Evolutionary conservation across 805 yeast genomes (phyloP), one percentile per base, ranked within the genome.

Genomic region (Candida sonorensis): DNA sequence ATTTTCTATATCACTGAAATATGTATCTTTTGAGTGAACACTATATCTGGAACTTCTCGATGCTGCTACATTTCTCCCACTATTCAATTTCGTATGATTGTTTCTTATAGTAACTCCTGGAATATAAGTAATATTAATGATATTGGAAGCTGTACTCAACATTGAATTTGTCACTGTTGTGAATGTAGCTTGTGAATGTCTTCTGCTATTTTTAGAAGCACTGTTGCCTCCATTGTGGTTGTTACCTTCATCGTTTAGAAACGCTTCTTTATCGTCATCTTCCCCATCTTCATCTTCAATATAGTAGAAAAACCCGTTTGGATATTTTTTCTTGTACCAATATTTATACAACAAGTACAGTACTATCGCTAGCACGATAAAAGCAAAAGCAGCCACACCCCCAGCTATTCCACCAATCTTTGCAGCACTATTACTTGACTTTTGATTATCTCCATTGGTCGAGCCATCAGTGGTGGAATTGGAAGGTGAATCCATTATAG

Each of bases 111-210:
- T 83, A 27, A 87, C 96, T 23, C 97, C 97, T 0, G 97, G 97
- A 38, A 88, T 84, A 52, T 87, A 88, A 3, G 95, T 95, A 36
- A 90, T 81, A 13, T 95, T 95, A 39, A 88, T 70, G 42, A 88
- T 77, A 55, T 88, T 87, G 10, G 94, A 82, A 4, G 94, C 94
- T 46, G 81, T 75, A 9, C 92, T 79, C 29, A 79, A 66, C 10
- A 79, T 72, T 6, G 87, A 72, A 19, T 82, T 72, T 7, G 88
- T 81, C 51, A 47, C 34, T 27, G 58, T 54, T 5, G 53, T 38
- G 17, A 45, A 43, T 25, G 61, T 55, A 10, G 48, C 51, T 32
- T 56, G 55, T 12, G 57, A 47, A 31, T 40, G 25, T 36, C 57
- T 47, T 32, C 44, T 47, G 35, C 44, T 48, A 14, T 38, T 29